Evolutionary conservation across 163 green algal genomes (phyloP), one percentile per base, ranked within the genome.

Genomic region (Coccomyxa subellipsoidea): DNA sequence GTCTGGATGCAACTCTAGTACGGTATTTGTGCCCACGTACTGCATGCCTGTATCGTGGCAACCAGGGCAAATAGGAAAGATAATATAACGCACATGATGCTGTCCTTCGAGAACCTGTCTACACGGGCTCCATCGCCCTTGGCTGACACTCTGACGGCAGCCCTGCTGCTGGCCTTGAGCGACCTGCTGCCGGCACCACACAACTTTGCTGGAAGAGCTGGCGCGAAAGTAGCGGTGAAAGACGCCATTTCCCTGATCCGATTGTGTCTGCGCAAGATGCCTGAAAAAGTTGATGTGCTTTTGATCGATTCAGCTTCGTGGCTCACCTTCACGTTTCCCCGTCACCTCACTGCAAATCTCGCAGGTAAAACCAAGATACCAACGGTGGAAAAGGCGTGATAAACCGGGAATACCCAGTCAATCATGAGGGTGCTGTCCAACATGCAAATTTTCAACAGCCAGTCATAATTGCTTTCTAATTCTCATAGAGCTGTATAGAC

Each of bases 81-180:
- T 9, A 27, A 31, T 25, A 23, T 35, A 3, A 27, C 78, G 29
- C 54, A 83, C 79, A 95, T 94, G 38, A 83, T 29, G 15, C 77
- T 69, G n/a, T 78, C 37, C 69, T 83, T 83, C 15, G 12, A 38
- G 79, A 40, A 83, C n/a, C 66, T 83, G 69, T 83, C 79, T 36
- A 83, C 79, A 66, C 78, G 54, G 35, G 78, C 2, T 31, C 70
- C 70, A 40, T 77, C 34, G 70, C 70, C 70, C 66, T 73, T 73
- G 21, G 66, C 66, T 36, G 29, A 73, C 3, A 73, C 66, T 34
- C 32, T 73, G 29, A 73, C 66, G 27, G 66, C 27, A 34, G 66
- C 66, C n/a, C 66, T 73, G 66, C 66, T 73, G 66, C 66, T 73
- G 66, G 66, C 66, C 66, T 34, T 32, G 21, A 35, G 66, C 6